Evolutionary conservation across 805 yeast species (phyloP).

Genomic region (Sugiyamaella mastotermitis): DNA sequence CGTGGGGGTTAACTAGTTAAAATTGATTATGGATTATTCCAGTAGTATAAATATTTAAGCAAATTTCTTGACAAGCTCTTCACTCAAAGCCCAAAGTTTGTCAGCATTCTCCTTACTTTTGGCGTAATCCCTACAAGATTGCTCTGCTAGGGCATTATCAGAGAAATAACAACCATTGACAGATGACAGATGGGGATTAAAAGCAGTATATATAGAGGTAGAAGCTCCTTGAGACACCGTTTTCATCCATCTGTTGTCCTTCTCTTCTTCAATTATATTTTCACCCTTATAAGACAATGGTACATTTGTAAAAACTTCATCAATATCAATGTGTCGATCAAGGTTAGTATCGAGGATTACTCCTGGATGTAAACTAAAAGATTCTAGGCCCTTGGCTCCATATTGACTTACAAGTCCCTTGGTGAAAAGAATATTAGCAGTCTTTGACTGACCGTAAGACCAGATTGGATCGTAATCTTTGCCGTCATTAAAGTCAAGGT

Average conservation of each 20-base stretch:
- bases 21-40: no score
- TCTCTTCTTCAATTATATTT: neutral
- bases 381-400: slow-evolving; percentile 6
- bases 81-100: slow-evolving; percentile 10
- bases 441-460: slow-evolving; percentile 16
- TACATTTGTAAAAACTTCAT: neutral
- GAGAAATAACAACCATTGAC: slow-evolving; percentile 3
- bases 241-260: neutral
- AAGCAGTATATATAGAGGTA: slow-evolving; percentile 7
- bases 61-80: slow-evolving; percentile 7
- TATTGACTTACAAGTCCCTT: slow-evolving; percentile 6
- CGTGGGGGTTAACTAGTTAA: no score
- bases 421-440: slow-evolving; percentile 13
- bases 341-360: slow-evolving; percentile 10
- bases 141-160: slow-evolving; percentile 6
- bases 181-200: slow-evolving; percentile 2
- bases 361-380: slow-evolving; percentile 14
- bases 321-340: slow-evolving; percentile 8
- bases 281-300: neutral
- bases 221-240: slow-evolving; percentile 7
- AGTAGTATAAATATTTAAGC: no score
- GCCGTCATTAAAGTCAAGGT: slow-evolving; percentile 4
- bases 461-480: slow-evolving; percentile 6
- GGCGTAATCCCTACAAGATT: slow-evolving; percentile 2
- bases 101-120: slow-evolving; percentile 3